phyloP scores from a whole-genome alignment of 2,329 filamentous ascomycete genomes.

The Cordyceps fumosorosea region DNA sequence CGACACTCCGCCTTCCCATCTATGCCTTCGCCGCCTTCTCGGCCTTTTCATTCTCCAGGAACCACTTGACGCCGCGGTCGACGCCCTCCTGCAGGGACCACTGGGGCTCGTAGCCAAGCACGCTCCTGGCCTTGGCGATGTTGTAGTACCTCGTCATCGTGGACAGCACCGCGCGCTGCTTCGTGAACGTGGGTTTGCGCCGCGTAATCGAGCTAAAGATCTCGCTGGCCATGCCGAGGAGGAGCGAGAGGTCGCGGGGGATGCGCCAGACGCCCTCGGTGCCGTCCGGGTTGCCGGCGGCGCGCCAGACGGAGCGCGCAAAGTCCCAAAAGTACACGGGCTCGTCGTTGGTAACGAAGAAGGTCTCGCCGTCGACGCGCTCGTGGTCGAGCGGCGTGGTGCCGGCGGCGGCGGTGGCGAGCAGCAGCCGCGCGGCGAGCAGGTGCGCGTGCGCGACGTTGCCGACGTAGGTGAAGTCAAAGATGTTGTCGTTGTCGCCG shows the following conservation, averaged over 20 bases:
- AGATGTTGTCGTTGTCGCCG: conserved; percentile 59
- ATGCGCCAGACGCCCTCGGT: conserved; percentile 50
- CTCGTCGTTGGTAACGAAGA: conserved; percentile 84
- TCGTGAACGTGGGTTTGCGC: conserved; percentile 51
- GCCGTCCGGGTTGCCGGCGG: conserved; percentile 46
- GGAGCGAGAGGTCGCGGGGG: conserved; percentile 42
- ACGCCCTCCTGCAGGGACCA: conserved; percentile 61
- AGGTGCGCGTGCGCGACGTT: conserved; percentile 71
- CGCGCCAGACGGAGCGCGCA: conserved; percentile 68
- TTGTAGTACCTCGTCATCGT: conserved; percentile 74
- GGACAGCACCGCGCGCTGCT: conserved; percentile 57
- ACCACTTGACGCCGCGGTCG: conserved; percentile 46
- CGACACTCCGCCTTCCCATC: not conserved
- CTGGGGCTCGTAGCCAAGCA: conserved; percentile 63
- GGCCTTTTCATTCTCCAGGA: conserved; percentile 42
- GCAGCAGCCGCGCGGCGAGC: conserved; percentile 67
- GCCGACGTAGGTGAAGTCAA: conserved; percentile 59
- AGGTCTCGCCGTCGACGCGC: conserved; percentile 74
- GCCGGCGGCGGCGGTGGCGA: conserved; percentile 48
- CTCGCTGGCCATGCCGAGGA: conserved; percentile 49
- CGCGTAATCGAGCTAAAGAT: conserved; percentile 41
- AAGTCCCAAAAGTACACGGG: conserved; percentile 92
- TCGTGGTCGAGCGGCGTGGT: conserved; percentile 64
- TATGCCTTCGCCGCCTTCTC: not conserved
- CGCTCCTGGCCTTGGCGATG: conserved; percentile 65